These are phyloP conservation scores for Blastobotrys buckinghamii DNA, from an alignment of 1,139 yeast genomes.

Conservation along the genomic window DNA sequence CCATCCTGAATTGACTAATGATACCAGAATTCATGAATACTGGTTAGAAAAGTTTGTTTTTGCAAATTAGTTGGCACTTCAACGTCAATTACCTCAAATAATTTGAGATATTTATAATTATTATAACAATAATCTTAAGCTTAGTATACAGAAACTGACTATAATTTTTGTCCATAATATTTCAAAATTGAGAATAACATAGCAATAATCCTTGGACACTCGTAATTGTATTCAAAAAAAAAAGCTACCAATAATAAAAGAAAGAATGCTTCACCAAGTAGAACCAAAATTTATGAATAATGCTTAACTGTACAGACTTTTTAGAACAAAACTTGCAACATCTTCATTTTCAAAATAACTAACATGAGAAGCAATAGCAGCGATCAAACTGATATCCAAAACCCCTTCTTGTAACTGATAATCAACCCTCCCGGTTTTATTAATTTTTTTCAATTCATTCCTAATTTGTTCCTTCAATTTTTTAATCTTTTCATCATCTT, in stretches of 20 bases:
- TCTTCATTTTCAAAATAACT: constrained; percentile 85
- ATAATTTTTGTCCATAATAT: no score
- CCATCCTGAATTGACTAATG: constrained; percentile 70
- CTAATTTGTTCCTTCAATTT: constrained; percentile 23
- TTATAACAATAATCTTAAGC: no score
- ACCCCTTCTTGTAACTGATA: constrained; percentile 74
- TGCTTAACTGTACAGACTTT: constrained; percentile 15
- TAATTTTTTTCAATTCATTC: constrained; percentile 31
- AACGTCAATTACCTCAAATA: no score
- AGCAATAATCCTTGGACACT: no score
- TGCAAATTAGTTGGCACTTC: not conserved
- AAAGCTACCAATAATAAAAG: no score
- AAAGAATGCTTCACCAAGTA: no score
- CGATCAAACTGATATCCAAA: constrained; percentile 69
- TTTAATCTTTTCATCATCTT: constrained; percentile 5
- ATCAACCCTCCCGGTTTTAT: constrained; percentile 73
- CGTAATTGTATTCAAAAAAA: no score
- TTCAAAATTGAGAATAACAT: no score
- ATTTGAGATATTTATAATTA: no score
- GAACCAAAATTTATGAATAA: no score
- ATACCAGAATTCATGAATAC: constrained; percentile 64
- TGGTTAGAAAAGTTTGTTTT: constrained; percentile 24
- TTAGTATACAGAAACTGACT: no score
- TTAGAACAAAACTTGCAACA: constrained; percentile 71
- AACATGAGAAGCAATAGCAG: constrained; percentile 82